phyloP scores from a whole-genome alignment of 192 early-diverging fungal species.

The Haplosporangium gracile region DNA sequence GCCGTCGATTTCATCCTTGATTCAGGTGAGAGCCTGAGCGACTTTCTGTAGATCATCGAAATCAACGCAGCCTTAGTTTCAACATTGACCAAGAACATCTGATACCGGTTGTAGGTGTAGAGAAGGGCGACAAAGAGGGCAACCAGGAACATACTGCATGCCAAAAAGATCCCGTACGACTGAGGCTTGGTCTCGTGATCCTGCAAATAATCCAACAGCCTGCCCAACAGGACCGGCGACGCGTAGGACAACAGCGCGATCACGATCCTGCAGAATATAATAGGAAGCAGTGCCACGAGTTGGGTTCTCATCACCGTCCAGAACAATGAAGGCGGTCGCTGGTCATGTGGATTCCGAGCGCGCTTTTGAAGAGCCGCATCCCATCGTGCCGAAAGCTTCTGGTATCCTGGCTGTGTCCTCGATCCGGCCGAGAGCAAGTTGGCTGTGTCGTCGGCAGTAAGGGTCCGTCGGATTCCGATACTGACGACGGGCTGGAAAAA shows the following conservation, averaged over 20 bases:
- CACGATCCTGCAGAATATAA: neutral
- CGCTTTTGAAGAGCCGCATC: neutral
- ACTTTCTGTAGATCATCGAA: constrained; percentile 68
- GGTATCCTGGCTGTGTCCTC: neutral
- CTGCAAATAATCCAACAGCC: neutral
- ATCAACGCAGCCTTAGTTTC: constrained; percentile 60
- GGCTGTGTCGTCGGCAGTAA: constrained; percentile 20
- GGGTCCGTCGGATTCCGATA: constrained; percentile 3
- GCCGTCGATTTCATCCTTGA: constrained; percentile 36
- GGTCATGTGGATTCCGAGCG: neutral
- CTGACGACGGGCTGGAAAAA: constrained; percentile 17
- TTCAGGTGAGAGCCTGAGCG: constrained; percentile 63
- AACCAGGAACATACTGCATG: constrained; percentile 57
- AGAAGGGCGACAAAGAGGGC: constrained; percentile 59
- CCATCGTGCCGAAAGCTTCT: constrained; percentile 2
- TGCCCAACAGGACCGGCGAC: neutral
- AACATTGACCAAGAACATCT: constrained; percentile 58
- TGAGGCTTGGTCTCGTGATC: constrained; percentile 6
- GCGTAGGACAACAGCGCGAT: neutral
- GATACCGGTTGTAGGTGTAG: constrained; percentile 28
- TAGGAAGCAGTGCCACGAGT: neutral
- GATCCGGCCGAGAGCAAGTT: constrained; percentile 9
- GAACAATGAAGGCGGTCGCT: constrained; percentile 14
- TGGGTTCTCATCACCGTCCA: neutral
- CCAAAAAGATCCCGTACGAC: constrained; percentile 61